Base-by-base conservation (phyloP, 768 basidiomycete genomes). In the Pulveroboletus sp. region DNA sequence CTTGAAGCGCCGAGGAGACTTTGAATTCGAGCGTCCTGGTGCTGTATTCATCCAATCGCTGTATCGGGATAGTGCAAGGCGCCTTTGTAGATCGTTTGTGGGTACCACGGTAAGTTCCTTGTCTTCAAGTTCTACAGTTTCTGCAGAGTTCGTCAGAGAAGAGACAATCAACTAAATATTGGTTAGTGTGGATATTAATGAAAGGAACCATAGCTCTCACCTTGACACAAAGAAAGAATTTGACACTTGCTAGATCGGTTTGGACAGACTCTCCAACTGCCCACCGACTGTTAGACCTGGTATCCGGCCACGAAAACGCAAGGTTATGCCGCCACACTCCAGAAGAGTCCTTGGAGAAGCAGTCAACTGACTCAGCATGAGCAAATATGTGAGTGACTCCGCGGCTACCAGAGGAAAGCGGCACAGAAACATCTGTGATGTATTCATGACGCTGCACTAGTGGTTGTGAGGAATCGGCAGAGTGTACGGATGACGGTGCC, bases 241-340 rank as follows among this genome's bases (percentile, higher is more conserved):
- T 78, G 46, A 89, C 78, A 46, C 78, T 76, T 13, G 78, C 81
- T 57, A 84, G 66, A 44, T 79, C 74, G 37, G 84, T 84, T 55
- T 76, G 73, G 57, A 89, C 78, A 26, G 86, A 84, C 72, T 90
- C 88, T 10, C 89, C 89, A 49, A 86, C 77, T 8, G 87, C 78
- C 86, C 89, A 92, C 17, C 85, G 80, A 59, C 78, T 82, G 50
- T 77, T 76, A 4, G 84, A 79, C 60, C 83, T 85, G 47, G 77
- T 67, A 32, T 79, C 76, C 13, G 88, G 86, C 84, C 88, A 87
- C 56, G 84, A 82, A 37, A 89, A 67, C 8, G 82, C 82, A 39
- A 89, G 68, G 1, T 78, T 84, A 62, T 83, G 83, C 35, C 67
- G 75, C 79, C 79, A 85, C 7, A 81, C 67, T 32, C 84, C 84